Evolutionary conservation across 192 early-diverging fungal species (phyloP), one percentile per base, ranked within the genome.

Genomic region (Backusella australiensis): DNA sequence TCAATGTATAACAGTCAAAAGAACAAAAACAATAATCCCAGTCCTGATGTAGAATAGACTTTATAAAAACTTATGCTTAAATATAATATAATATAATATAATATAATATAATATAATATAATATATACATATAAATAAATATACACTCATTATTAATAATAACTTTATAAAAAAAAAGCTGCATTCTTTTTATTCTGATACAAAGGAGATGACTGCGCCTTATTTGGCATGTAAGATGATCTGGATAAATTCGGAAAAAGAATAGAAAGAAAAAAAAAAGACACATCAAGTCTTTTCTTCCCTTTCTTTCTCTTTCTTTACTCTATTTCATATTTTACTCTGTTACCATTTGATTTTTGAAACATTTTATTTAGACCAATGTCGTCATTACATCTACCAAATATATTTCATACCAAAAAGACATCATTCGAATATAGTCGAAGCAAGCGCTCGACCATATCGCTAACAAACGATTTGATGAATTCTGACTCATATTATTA

Each of bases 1-100:
- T 75, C 78, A 14, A 77, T 90, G 77, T 88, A 85, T 63, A 32
- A 42, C 15, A 44, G 23, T 6, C 41, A 46, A 9, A 71, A 71
- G 34, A 36, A 6, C 67, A 26, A 35, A 63, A 56, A 7, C 53
- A 56, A 19, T 56, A 56, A 56, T 56, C 7, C 53, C 21, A 56
- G 21, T 21, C 53, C 53, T n/a, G 53, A 56, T 56, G 53, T 23
- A 9, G 53, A 56, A 56, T 56, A 56, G 21, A 56, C 11, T 23
- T 56, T 56, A 56, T 56, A 56, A 56, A 56, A 38, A 21, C 21
- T 23, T 56, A 56, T 21, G n/a, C 53, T 56, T 21, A 56, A 44
- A 49, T 63, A 63, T 63, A 59, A 59, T 59, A 53, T 53, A 53
- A 53, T 53, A 26, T 23, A 11, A 39, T 39, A 39, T 39, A 39